These are phyloP conservation scores for Aspergillus texensis DNA, from an alignment of 2,329 filamentous ascomycete genomes.

Conservation along the genomic window DNA sequence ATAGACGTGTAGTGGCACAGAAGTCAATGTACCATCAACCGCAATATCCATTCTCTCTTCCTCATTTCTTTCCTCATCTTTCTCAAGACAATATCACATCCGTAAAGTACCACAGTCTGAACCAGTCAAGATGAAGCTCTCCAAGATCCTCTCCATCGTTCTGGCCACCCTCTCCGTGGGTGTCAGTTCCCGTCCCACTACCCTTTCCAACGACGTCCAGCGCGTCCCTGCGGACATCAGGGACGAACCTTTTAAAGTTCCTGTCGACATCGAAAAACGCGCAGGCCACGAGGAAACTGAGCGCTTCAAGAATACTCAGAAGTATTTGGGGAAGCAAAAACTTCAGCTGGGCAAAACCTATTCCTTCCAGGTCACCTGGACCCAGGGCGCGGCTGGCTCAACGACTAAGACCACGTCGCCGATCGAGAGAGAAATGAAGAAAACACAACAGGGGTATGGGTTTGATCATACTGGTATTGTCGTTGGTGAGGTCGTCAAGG, in stretches of 20 bases:
- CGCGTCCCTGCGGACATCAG: not conserved
- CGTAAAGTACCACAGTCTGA: not conserved
- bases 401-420: not conserved
- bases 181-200: not conserved
- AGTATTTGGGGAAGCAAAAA: not conserved
- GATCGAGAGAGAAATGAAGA: not conserved
- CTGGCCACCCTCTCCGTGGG: not conserved
- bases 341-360: not conserved
- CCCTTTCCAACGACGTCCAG: not conserved
- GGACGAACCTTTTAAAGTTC: not conserved
- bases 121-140: not conserved
- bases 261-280: not conserved
- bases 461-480: not conserved
- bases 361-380: not conserved
- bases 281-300: not conserved
- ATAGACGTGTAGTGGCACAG: not conserved
- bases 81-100: not conserved
- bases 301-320: not conserved
- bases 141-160: not conserved
- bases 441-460: not conserved
- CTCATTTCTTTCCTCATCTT: not conserved
- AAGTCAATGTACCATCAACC: not conserved
- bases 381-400: not conserved
- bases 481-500: not conserved
- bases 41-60: not conserved